A percentile compares a stretch with the other conserved stretches of the same genome.
These are phyloP conservation scores for Ceratobasidium theobromae DNA, from an alignment of 1,284 basidiomycete species.

Conservation along the genomic window DNA sequence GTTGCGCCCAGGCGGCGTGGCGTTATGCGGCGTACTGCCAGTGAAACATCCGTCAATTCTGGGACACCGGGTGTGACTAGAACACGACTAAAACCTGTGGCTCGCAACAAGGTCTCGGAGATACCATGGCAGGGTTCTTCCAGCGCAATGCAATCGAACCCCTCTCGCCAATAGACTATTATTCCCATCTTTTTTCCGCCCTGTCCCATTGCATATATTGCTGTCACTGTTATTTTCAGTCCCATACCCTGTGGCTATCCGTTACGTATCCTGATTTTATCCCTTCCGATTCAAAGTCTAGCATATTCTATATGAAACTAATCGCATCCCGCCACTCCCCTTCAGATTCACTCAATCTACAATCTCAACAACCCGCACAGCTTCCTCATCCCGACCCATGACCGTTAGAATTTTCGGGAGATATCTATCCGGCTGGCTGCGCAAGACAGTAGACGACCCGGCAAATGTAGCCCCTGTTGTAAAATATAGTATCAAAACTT, in stretches of 20 bases:
- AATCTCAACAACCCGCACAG: conserved; percentile 11
- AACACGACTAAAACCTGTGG: conserved; percentile 15
- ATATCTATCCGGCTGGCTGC: conserved; percentile 26
- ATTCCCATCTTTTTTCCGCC: neutral
- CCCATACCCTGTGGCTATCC: conserved; percentile 10
- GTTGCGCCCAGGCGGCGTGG: conserved; percentile 29
- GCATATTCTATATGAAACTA: conserved; percentile 1
- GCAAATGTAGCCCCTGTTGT: conserved; percentile 45
- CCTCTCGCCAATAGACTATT: conserved; percentile 2
- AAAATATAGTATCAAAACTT: neutral
- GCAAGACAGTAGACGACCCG: conserved; percentile 46
- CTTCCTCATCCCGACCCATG: conserved; percentile 33
- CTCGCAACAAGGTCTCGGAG: conserved; percentile 18
- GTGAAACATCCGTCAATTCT: conserved; percentile 27
- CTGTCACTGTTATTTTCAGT: neutral
- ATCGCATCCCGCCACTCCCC: neutral
- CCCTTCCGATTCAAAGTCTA: neutral
- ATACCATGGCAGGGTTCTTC: conserved; percentile 21
- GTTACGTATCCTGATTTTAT: neutral
- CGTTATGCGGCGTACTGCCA: conserved; percentile 34
- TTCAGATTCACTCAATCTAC: neutral
- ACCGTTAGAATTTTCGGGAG: conserved; percentile 33
- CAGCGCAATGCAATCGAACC: conserved; percentile 3
- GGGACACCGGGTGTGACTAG: conserved; percentile 8
- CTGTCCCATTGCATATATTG: neutral